Conservation (phyloP, 2,329 filamentous ascomycete species). For the Chaetomium olivaceum region DNA sequence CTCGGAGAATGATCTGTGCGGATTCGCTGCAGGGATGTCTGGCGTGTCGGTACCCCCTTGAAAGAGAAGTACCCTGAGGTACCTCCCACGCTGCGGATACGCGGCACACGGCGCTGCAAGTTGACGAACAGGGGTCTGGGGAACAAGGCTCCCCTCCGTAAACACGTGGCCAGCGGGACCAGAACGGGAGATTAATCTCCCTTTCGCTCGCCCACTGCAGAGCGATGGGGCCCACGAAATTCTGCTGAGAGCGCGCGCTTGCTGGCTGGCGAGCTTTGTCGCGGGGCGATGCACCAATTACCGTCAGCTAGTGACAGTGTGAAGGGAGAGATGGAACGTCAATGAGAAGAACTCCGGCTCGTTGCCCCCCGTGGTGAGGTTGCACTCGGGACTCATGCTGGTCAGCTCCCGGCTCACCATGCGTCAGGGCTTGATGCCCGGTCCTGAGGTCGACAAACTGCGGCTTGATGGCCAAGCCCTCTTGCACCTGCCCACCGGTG, state of each 20-base stretch:
- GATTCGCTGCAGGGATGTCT: conserved; percentile 19
- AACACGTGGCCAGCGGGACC: conserved; percentile 38
- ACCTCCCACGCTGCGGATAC: conserved; percentile 22
- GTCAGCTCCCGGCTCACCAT: conserved; percentile 13
- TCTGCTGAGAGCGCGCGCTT: conserved; percentile 1
- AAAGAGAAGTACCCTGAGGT: conserved; percentile 24
- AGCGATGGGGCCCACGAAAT: conserved; percentile 13
- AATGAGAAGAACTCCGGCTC: not conserved
- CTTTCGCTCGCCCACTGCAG: conserved; percentile 25
- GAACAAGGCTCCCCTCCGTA: conserved; percentile 19
- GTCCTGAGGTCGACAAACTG: conserved; percentile 4
- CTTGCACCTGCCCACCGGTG: conserved; percentile 9
- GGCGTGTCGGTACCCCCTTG: not conserved
- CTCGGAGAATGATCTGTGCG: conserved; percentile 22
- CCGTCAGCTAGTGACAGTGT: not conserved
- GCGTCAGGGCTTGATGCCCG: conserved; percentile 13
- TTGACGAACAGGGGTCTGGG: conserved; percentile 10
- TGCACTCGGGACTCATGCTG: conserved; percentile 22
- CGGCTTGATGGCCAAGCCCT: not conserved
- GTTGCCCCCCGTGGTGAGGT: conserved; percentile 15
- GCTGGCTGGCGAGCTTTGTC: not conserved
- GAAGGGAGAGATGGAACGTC: not conserved
- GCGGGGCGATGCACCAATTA: not conserved
- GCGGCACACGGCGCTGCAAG: conserved; percentile 20
- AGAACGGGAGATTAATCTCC: conserved; percentile 34